Percentiles rank a stretch among this genome's conserved stretches.
Conservation (phyloP, 148 eudicot genomes). For the Silene latifolia region DNA sequence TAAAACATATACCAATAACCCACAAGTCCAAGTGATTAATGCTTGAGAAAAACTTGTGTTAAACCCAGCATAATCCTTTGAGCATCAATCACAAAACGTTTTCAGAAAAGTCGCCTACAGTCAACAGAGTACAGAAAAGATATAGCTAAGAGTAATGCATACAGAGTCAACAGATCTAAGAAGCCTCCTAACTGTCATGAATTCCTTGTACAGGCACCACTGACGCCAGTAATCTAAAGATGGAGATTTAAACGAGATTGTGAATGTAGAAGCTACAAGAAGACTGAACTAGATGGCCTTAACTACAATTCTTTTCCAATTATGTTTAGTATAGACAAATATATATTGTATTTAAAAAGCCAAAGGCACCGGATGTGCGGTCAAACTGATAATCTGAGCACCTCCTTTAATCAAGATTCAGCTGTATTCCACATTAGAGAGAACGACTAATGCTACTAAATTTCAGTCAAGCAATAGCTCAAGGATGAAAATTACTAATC, state of each 20-base stretch:
- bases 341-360: conserved; percentile 28
- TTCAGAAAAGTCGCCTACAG: background rate
- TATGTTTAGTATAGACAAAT: conserved; percentile 23
- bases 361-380: conserved; percentile 12
- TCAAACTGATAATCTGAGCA: conserved; percentile 26
- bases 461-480: conserved; percentile 1
- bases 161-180: background rate
- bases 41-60: conserved; percentile 1
- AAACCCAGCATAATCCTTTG: background rate
- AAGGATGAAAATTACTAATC: conserved; percentile 13
- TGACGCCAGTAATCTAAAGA: conserved; percentile 52
- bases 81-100: background rate
- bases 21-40: background rate
- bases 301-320: conserved; percentile 27
- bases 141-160: background rate
- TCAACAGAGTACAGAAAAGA: background rate
- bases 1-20: background rate
- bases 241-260: conserved; percentile 49
- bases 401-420: conserved; percentile 19
- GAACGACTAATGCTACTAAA: background rate
- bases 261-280: conserved; percentile 9
- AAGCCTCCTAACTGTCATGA: conserved; percentile 13
- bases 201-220: conserved; percentile 50
- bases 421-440: conserved; percentile 11
- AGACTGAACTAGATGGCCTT: conserved; percentile 22